Evolutionary conservation across 169 alveolate species (phyloP).

Genomic region (Plasmodium vinckei): DNA sequence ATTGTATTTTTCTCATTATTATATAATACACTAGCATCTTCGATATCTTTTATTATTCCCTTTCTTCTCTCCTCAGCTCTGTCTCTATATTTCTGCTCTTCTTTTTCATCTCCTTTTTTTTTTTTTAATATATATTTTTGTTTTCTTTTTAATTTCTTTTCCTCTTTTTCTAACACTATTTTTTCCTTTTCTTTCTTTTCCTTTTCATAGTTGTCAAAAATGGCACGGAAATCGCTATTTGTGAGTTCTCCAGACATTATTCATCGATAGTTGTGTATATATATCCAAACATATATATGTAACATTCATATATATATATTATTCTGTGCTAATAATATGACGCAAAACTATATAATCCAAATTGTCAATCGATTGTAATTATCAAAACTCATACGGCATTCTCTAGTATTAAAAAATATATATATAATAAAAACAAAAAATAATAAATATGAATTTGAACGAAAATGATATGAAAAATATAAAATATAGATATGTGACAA

Average conservation of each 20-base stretch:
- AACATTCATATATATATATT: too few species aligned
- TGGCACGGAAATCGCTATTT: constrained; percentile 52
- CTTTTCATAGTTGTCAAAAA: constrained; percentile 67
- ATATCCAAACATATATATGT: background rate
- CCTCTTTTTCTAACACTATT: constrained; percentile 32
- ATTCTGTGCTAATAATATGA: too few species aligned
- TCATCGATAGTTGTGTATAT: background rate
- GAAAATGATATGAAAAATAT: too few species aligned
- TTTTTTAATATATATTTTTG: constrained; percentile 64
- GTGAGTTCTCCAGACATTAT: constrained; percentile 66
- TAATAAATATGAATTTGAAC: too few species aligned
- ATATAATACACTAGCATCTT: constrained; percentile 67
- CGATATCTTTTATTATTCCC: constrained; percentile 68
- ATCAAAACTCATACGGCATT: too few species aligned
- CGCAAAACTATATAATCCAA: too few species aligned
- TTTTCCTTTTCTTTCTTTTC: constrained; percentile 71
- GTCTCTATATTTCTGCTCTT: constrained; percentile 64
- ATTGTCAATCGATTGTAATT: too few species aligned
- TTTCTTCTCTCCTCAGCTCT: constrained; percentile 77
- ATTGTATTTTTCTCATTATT: constrained; percentile 60
- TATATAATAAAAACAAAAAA: too few species aligned
- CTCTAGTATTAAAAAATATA: too few species aligned
- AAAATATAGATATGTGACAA: too few species aligned
- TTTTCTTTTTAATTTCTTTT: constrained; percentile 58
- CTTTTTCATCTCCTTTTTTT: constrained; percentile 55